These are phyloP conservation scores for Persicaria tinctoria DNA, from an alignment of 148 eudicot species.

Conservation along the genomic window DNA sequence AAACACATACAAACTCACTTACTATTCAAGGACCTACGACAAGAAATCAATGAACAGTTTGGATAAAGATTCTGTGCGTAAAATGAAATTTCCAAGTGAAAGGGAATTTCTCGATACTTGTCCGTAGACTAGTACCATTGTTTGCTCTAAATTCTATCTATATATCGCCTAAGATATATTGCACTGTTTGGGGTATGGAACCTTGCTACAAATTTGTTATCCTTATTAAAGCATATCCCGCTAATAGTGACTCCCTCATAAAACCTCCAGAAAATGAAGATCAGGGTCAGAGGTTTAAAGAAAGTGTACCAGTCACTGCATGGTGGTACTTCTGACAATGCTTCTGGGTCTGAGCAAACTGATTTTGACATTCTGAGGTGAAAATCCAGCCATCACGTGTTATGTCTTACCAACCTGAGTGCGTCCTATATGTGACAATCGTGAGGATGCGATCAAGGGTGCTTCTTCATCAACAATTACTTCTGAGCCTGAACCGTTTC, in stretches of 20 bases:
- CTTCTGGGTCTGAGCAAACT: not conserved
- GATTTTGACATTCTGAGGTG: not conserved
- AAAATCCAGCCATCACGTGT: not conserved
- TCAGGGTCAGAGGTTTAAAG: not conserved
- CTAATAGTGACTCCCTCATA: not conserved
- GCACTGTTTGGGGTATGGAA: conserved; percentile 11
- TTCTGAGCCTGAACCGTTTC: conserved; percentile 10
- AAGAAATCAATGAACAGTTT: conserved; percentile 2
- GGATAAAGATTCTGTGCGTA: conserved; percentile 1
- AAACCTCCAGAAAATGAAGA: not conserved
- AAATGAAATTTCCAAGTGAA: not conserved
- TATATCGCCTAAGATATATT: conserved; percentile 1
- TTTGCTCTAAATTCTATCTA: conserved; percentile 5
- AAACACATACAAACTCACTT: not conserved
- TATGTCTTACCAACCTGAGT: conserved; percentile 4
- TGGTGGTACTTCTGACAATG: too few relatives aligned
- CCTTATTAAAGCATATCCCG: not conserved
- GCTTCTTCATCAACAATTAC: conserved; percentile 11
- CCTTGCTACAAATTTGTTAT: conserved; percentile 2
- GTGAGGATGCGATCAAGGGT: conserved; percentile 9
- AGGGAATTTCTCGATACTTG: conserved; percentile 4
- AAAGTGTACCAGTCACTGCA: not conserved
- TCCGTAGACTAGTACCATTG: not conserved
- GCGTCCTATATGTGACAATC: conserved; percentile 13
- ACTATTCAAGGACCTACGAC: not conserved